Percentiles rank a stretch among this genome's conserved stretches.
phyloP scores from a whole-genome alignment of 345 rosid species.

The Fremontodendron californicum region DNA sequence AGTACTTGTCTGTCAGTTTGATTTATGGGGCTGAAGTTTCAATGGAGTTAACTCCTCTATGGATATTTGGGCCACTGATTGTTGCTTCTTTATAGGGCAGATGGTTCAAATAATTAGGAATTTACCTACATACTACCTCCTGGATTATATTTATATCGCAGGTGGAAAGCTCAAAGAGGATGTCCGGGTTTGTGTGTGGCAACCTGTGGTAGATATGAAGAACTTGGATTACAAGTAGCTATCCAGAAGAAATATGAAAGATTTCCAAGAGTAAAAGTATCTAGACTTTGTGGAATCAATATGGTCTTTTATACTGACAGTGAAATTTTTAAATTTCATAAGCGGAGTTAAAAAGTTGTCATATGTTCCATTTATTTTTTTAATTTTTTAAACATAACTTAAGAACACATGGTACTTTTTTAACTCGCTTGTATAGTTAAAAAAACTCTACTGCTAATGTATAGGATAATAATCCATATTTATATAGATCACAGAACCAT shows the following conservation, averaged over 20 bases:
- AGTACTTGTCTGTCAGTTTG: conserved; percentile 55
- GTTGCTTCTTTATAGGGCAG: conserved; percentile 55
- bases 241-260: conserved; percentile 46
- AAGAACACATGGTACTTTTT: too few species aligned
- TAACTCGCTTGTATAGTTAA: too few species aligned
- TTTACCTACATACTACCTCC: conserved; percentile 47
- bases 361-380: too few species aligned
- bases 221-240: conserved; percentile 58
- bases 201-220: conserved; percentile 54
- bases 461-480: too few species aligned
- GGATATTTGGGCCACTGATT: conserved; percentile 71
- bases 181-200: conserved; percentile 36
- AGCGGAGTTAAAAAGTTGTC: too few species aligned
- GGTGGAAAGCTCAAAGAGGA: conserved; percentile 66
- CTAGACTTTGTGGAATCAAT: conserved; percentile 73
- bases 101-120: conserved; percentile 43
- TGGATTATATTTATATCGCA: conserved; percentile 44
- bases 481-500: conserved; percentile 88
- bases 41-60: conserved; percentile 72
- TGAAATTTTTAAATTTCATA: too few species aligned
- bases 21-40: conserved; percentile 68
- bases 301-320: too few species aligned
- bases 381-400: too few species aligned
- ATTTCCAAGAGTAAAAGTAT: conserved; percentile 53
- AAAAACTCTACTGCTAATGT: too few species aligned